These are phyloP conservation scores for Thecaphora thlaspeos DNA, from an alignment of 1,284 basidiomycete genomes.

Conservation along the genomic window DNA sequence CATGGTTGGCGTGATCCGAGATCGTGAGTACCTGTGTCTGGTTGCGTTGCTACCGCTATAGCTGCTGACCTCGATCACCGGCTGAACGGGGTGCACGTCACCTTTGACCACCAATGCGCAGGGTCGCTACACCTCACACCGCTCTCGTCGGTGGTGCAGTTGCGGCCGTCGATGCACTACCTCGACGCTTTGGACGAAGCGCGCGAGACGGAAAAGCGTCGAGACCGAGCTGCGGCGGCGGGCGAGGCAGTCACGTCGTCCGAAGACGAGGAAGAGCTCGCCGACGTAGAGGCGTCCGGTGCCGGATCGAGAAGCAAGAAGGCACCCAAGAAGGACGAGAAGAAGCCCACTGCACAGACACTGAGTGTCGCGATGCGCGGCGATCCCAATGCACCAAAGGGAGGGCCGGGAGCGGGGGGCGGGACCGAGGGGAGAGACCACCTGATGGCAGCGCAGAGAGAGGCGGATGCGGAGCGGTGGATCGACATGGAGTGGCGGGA, in stretches of 20 bases:
- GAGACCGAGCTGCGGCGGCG: constrained; percentile 35
- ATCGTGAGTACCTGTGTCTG: constrained; percentile 10
- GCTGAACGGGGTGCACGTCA: neutral
- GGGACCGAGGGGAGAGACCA: constrained; percentile 31
- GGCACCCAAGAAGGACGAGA: constrained; percentile 23
- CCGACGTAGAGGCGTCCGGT: constrained; percentile 31
- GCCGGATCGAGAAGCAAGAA: constrained; percentile 22
- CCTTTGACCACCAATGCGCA: neutral
- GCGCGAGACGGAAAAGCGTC: constrained; percentile 37
- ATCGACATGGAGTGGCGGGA: constrained; percentile 52
- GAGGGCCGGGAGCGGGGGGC: constrained; percentile 8
- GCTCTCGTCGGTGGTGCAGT: constrained; percentile 45
- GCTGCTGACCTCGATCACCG: constrained; percentile 3
- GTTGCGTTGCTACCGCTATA: neutral
- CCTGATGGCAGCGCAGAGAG: constrained; percentile 46
- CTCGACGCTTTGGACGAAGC: constrained; percentile 50
- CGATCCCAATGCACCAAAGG: constrained; percentile 22
- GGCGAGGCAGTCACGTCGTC: constrained; percentile 37
- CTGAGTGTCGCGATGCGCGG: constrained; percentile 47
- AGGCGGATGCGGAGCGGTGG: constrained; percentile 55
- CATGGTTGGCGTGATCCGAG: constrained; percentile 50
- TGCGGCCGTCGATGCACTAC: constrained; percentile 56
- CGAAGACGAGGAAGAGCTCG: constrained; percentile 37
- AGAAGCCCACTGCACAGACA: constrained; percentile 32
- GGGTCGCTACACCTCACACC: constrained; percentile 52